These are phyloP conservation scores for Crithidia thermophila DNA, from an alignment of 208 protist species.

Conservation along the genomic window DNA sequence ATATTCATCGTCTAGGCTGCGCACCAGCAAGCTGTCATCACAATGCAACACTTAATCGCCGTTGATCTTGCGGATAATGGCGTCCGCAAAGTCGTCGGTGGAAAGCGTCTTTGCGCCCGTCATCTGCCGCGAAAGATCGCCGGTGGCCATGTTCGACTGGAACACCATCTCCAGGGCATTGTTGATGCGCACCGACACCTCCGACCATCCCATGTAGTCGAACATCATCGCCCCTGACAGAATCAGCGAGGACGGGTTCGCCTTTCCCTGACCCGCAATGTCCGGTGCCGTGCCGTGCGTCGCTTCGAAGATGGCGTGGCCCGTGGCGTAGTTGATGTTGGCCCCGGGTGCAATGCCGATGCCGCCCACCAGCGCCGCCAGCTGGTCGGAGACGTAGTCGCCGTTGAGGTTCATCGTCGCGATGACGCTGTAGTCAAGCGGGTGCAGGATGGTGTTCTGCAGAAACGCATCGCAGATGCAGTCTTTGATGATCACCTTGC, in stretches of 20 bases:
- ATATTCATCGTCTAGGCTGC: no score
- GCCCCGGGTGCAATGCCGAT: slow-evolving; percentile 66
- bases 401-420: slow-evolving; percentile 62
- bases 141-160: slow-evolving; percentile 35
- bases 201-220: slow-evolving; percentile 53
- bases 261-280: slow-evolving; percentile 44
- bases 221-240: slow-evolving; percentile 54
- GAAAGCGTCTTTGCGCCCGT: slow-evolving; percentile 29
- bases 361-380: slow-evolving; percentile 72
- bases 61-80: slow-evolving; percentile 33
- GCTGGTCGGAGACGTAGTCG: slow-evolving; percentile 63
- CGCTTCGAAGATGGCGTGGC: slow-evolving; percentile 58
- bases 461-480: slow-evolving; percentile 62
- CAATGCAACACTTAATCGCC: not conserved
- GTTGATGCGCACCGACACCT: slow-evolving; percentile 35
- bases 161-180: slow-evolving; percentile 48
- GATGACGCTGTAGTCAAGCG: slow-evolving; percentile 48
- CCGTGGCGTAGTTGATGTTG: slow-evolving; percentile 63
- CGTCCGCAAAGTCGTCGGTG: slow-evolving; percentile 37
- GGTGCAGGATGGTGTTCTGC: slow-evolving; percentile 54
- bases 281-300: slow-evolving; percentile 66
- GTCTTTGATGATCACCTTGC: slow-evolving; percentile 58
- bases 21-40: no score
- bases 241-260: slow-evolving; percentile 55
- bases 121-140: slow-evolving; percentile 46